Base-by-base conservation (phyloP, 352 stramenopile species). In the Phytopythium aichiense region DNA sequence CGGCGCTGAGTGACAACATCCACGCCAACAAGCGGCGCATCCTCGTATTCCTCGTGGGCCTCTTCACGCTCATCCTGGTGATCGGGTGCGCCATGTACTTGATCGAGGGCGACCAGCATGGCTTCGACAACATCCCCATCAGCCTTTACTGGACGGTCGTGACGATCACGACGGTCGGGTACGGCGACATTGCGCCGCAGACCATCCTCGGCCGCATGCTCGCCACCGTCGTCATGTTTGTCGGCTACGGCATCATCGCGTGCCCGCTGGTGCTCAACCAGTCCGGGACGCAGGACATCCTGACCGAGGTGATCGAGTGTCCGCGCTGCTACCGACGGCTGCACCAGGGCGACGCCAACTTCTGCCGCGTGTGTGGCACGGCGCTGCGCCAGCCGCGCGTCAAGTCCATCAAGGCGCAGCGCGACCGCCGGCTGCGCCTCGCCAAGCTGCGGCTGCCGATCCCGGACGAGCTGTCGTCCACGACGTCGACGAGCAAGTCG, bases 71-170 rank as follows among this genome's bases (percentile, higher is more conserved):
- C 68, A 90, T 91, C 65, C 65, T 90, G 31, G 82, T 93, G 49
- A 90, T 93, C 57, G 84, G 84, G 22, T 93, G 84, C 54, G 71
- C 79, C 46, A 93, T 93, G 81, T 93, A 93, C 63, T 60, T 93
- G 51, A 90, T 93, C 64, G 84, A 93, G 73, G 84, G 82, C 38
- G 84, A 91, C 51, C 64, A 67, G 15, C 73, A 91, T 58, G 84
- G 84, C 31, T 93, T 91, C 61, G 88, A 80, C 20, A 95, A 93
- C 62, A 95, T 95, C 61, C 86, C 86, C 9, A 80, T 92, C 48
- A 93, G 84, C 63, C 69, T 95, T 15, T 95, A 95, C 66, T 95
- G 86, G 84, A 89, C 86, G 2, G 81, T 95, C 30, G 84, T 95
- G 61, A 95, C 87, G 28, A 88, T 95, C 63, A 94, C 87, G 35